These are phyloP conservation scores for Periconia macrospinosa DNA, from an alignment of 2,329 filamentous ascomycete genomes.

Conservation along the genomic window DNA sequence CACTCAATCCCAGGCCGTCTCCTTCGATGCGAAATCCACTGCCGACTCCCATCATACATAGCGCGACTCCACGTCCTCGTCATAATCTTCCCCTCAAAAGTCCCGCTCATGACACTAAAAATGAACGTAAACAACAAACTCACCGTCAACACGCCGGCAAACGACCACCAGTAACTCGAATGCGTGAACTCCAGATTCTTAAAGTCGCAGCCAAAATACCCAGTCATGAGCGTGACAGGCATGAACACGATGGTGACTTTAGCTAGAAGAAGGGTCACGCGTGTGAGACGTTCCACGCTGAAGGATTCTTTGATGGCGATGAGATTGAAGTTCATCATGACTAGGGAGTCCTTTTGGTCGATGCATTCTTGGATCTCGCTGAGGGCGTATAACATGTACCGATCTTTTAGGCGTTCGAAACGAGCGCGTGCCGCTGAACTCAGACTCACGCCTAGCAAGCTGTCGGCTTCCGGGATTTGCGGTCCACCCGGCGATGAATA, in stretches of 20 bases:
- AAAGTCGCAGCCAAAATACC: constrained; percentile 72
- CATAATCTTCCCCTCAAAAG: constrained; percentile 58
- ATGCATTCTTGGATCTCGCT: constrained; percentile 65
- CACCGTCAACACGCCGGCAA: constrained; percentile 63
- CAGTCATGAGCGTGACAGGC: constrained; percentile 73
- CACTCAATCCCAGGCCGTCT: constrained; percentile 4
- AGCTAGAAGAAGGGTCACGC: constrained; percentile 71
- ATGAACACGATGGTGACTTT: constrained; percentile 77
- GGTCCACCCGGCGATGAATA: constrained; percentile 14
- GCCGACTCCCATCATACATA: constrained; percentile 26
- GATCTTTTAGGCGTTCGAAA: constrained; percentile 62
- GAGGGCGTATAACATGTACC: constrained; percentile 62
- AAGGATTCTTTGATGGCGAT: constrained; percentile 71
- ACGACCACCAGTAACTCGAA: constrained; percentile 68
- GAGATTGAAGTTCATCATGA: constrained; percentile 75
- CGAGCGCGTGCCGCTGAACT: constrained; percentile 57
- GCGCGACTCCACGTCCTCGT: constrained; percentile 47
- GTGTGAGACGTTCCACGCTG: constrained; percentile 71
- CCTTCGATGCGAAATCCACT: constrained; percentile 26
- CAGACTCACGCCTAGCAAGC: constrained; percentile 48
- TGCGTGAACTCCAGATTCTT: constrained; percentile 62
- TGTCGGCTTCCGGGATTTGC: constrained; percentile 39
- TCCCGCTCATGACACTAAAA: constrained; percentile 61
- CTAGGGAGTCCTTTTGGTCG: constrained; percentile 71
- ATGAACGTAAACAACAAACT: constrained; percentile 61